Evolutionary conservation across 805 yeast genomes (phyloP), one percentile per base, ranked within the genome.

Genomic region (Lipomyces mesembrius): DNA sequence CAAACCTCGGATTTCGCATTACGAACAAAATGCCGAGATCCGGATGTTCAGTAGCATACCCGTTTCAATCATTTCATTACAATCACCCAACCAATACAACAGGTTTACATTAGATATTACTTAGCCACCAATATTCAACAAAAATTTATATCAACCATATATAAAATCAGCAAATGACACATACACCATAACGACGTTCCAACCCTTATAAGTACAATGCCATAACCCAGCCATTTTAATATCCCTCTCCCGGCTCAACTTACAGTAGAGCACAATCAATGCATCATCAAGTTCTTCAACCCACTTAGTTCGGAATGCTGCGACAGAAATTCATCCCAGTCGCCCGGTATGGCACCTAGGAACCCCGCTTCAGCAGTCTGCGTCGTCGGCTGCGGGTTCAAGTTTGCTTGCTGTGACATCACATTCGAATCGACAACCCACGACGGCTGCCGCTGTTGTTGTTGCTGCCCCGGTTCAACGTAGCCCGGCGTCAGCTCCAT

Each of bases 281-380:
- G 59, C 25, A 62, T 29, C 65, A 54, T 63, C 32, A 65, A 20
- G 32, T 60, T 65, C 37, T 59, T 60, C 35, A 57, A 8, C 12
- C 63, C 63, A 17, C 60, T 37, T 43, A 57, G 43, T 6, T 46
- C 69, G 17, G n/a, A 29, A 61, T 64, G 59, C 14, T 61, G 63
- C 14, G 69, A 49, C 37, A 67, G 27, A 34, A 67, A 59, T 49
- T 67, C 68, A 35, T 67, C 66, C 70, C 70, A 67, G n/a, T 64
- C 69, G 35, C 46, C 52, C 22, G 65, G 65, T 9, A 56, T 39
- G 34, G 66, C 60, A 20, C 63, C 63, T 20, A 60, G 29, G 20
- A 22, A 20, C 11, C 58, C 27, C 1, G 25, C 11, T 5, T 34
- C 58, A 25, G 43, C 46, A 25, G 27, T 14, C 14, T 1, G 27